Percentiles rank a stretch among this genome's conserved stretches.
phyloP scores from a whole-genome alignment of 495 filamentous ascomycete genomes.

The Tuber calosporum region DNA sequence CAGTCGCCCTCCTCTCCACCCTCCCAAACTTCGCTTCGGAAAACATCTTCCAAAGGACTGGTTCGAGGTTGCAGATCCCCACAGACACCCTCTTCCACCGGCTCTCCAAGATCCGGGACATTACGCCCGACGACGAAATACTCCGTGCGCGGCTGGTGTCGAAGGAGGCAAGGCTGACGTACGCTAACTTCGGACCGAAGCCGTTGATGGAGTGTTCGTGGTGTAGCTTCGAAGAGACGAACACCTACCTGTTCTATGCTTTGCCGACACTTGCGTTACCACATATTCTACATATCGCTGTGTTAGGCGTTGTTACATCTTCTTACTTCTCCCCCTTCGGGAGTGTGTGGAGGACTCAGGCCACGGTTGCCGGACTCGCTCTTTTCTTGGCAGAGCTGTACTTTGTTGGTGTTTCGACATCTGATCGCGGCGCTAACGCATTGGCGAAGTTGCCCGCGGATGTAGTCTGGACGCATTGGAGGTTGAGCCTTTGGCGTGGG shows the following conservation, averaged over 20 bases:
- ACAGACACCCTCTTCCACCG: conserved; percentile 79
- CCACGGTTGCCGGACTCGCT: conserved; percentile 56
- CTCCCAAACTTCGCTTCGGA: conserved; percentile 64
- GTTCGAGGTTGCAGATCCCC: conserved; percentile 68
- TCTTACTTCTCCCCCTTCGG: conserved; percentile 51
- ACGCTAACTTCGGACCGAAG: conserved; percentile 71
- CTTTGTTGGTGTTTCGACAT: conserved; percentile 48
- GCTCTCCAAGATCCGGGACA: conserved; percentile 55
- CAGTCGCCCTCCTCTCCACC: conserved; percentile 55
- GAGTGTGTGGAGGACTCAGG: conserved; percentile 60
- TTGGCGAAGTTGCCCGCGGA: conserved; percentile 53
- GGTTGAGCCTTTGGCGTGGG: conserved; percentile 53
- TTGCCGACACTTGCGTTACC: conserved; percentile 65
- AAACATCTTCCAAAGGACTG: conserved; percentile 73
- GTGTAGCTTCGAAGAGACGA: conserved; percentile 66
- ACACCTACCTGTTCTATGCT: conserved; percentile 71
- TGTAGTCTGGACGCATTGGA: conserved; percentile 63
- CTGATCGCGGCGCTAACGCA: conserved; percentile 56
- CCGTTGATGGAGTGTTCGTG: conserved; percentile 67
- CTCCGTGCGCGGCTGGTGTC: conserved; percentile 62
- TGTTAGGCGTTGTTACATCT: conserved; percentile 61
- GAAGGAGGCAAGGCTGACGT: conserved; percentile 66
- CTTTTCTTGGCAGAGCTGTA: conserved; percentile 61
- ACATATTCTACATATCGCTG: conserved; percentile 66
- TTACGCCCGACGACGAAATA: conserved; percentile 56